Evolutionary conservation across 2,329 filamentous ascomycete genomes (phyloP).

Genomic region (Thermothelomyces thermophilus): DNA sequence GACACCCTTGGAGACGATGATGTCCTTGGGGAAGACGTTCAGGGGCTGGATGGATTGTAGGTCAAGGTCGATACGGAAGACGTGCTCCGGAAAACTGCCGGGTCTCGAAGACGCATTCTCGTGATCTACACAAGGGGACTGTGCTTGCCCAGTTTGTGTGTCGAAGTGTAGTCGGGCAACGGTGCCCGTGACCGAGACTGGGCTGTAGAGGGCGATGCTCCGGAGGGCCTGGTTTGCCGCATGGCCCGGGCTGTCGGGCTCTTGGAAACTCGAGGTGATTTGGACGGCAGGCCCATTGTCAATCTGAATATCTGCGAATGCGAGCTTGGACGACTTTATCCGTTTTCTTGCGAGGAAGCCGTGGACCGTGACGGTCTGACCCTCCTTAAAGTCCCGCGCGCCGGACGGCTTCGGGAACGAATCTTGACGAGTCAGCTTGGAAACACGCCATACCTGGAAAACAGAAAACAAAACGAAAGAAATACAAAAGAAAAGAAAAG

Average conservation of each 20-base stretch:
- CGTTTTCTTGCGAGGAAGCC: constrained; percentile 67
- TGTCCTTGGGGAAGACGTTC: constrained; percentile 66
- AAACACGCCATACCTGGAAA: constrained; percentile 37
- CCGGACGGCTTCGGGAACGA: constrained; percentile 28
- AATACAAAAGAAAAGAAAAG: constrained; percentile 17
- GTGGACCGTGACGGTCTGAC: constrained; percentile 47
- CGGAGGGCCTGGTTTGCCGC: constrained; percentile 37
- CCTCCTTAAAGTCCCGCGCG: constrained; percentile 24
- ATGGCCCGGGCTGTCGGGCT: constrained; percentile 32
- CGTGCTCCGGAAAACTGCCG: constrained; percentile 19
- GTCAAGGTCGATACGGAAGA: constrained; percentile 48
- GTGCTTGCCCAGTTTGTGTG: not conserved
- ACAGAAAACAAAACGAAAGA: too few relatives aligned
- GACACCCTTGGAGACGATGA: constrained; percentile 69
- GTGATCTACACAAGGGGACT: constrained; percentile 3
- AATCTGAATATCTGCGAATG: constrained; percentile 56
- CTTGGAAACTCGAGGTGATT: constrained; percentile 35
- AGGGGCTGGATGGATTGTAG: constrained; percentile 59
- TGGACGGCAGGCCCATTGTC: constrained; percentile 33
- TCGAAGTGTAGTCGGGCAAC: constrained; percentile 26
- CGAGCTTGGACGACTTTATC: constrained; percentile 61
- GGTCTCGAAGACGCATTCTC: not conserved
- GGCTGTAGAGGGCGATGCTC: constrained; percentile 43
- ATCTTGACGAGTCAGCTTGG: constrained; percentile 23
- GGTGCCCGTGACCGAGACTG: constrained; percentile 43